Conservation (phyloP, 2,329 filamentous ascomycete genomes). For the Cercospora brassicicola region DNA sequence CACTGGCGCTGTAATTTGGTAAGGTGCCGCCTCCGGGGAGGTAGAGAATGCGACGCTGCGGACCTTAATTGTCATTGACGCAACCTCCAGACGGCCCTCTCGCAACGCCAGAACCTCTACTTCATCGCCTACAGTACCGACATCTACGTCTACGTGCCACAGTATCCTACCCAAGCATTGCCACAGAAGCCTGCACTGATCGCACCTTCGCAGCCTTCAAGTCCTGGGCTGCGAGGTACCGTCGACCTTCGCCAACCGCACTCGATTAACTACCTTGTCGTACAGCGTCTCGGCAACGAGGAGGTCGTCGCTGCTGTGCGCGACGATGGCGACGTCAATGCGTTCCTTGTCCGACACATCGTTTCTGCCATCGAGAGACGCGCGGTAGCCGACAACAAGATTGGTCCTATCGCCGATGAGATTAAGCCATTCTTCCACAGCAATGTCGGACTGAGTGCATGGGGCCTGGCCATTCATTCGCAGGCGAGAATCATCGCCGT, state of each 20-base stretch:
- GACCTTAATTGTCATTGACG: constrained; percentile 1
- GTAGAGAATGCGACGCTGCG: not conserved
- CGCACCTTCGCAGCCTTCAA: constrained; percentile 43
- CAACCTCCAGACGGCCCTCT: constrained; percentile 45
- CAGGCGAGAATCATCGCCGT: constrained; percentile 82
- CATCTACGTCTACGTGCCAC: constrained; percentile 48
- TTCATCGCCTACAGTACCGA: constrained; percentile 47
- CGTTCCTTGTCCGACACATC: constrained; percentile 43
- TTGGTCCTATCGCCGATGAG: constrained; percentile 44
- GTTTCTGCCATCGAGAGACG: constrained; percentile 38
- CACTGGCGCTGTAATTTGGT: constrained; percentile 47
- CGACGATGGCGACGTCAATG: constrained; percentile 58
- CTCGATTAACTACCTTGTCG: constrained; percentile 47
- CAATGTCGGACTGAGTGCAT: constrained; percentile 76
- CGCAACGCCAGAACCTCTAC: constrained; percentile 50
- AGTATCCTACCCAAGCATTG: constrained; percentile 46
- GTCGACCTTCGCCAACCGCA: constrained; percentile 45
- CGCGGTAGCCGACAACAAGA: constrained; percentile 33
- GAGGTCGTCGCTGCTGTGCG: constrained; percentile 55
- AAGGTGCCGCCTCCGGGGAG: constrained; percentile 18
- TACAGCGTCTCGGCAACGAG: constrained; percentile 48
- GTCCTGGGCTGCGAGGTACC: constrained; percentile 33
- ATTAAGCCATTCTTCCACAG: constrained; percentile 66
- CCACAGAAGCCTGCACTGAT: constrained; percentile 41
- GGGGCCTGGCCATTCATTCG: constrained; percentile 82